phyloP scores from a whole-genome alignment of 805 yeast genomes.

The Candida incommunis region DNA sequence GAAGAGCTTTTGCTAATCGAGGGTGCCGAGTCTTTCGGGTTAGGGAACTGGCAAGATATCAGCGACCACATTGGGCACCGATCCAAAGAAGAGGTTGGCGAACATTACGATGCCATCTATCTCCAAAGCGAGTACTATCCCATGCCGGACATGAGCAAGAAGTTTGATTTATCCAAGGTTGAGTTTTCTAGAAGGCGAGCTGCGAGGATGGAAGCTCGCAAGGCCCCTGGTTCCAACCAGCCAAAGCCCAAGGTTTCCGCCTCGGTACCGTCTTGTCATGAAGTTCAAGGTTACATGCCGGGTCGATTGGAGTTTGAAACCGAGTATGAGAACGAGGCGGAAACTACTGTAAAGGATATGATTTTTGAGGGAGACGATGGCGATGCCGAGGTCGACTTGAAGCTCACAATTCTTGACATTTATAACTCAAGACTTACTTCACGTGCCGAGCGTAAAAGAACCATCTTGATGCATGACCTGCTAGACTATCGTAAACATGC shows the following conservation, averaged over 20 bases:
- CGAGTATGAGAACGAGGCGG: conserved; percentile 96
- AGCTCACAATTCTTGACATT: conserved; percentile 73
- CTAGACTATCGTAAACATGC: conserved; percentile 76
- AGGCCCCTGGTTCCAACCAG: conserved; percentile 63
- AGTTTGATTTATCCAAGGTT: conserved; percentile 51
- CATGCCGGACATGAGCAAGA: conserved; percentile 69
- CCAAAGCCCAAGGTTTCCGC: conserved; percentile 76
- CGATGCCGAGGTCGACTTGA: conserved; percentile 76
- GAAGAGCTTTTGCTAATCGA: conserved; percentile 81
- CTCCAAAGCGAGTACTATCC: conserved; percentile 66
- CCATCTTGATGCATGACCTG: conserved; percentile 58
- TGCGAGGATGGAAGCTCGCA: conserved; percentile 50
- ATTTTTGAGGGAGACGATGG: conserved; percentile 88
- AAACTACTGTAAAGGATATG: conserved; percentile 87
- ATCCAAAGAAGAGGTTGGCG: conserved; percentile 78
- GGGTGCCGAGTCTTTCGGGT: conserved; percentile 81
- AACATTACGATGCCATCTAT: conserved; percentile 66
- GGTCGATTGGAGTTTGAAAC: conserved; percentile 94
- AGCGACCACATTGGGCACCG: conserved; percentile 91
- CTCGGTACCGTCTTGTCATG: conserved; percentile 92
- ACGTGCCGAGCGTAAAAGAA: conserved; percentile 85
- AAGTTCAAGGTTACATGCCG: conserved; percentile 96
- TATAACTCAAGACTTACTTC: conserved; percentile 81
- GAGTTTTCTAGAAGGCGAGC: conserved; percentile 59
- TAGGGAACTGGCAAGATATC: conserved; percentile 98